Percentiles rank a stretch among this genome's conserved stretches.
phyloP scores from a whole-genome alignment of 805 yeast genomes.

The Wickerhamiella dianesei region DNA sequence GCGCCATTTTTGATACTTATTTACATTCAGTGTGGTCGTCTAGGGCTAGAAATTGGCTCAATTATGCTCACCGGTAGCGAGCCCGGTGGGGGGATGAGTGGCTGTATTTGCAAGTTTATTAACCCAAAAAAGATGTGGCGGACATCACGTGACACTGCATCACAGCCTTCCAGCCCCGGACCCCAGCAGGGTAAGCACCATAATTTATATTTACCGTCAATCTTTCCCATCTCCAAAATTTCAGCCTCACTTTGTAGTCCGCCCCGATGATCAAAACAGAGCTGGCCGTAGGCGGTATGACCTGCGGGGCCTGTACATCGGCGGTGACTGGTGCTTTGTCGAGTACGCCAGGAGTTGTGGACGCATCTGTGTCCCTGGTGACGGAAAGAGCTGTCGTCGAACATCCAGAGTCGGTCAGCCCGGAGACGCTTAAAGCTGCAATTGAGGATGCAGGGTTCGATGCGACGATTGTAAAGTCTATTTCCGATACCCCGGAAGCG shows the following conservation, averaged over 20 bases:
- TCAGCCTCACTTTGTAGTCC: background rate
- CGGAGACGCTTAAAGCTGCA: conserved; percentile 33
- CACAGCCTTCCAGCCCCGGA: background rate
- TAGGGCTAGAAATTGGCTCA: too few species aligned
- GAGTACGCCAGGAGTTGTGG: conserved; percentile 36
- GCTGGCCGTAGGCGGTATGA: conserved; percentile 57
- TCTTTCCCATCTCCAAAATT: background rate
- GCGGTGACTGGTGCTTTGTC: conserved; percentile 47
- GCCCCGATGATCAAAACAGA: conserved; percentile 7
- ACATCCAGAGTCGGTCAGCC: conserved; percentile 30
- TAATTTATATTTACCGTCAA: background rate
- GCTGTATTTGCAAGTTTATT: too few species aligned
- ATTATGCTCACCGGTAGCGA: too few species aligned
- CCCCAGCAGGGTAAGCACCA: background rate
- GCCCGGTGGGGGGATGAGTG: too few species aligned
- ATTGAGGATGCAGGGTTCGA: conserved; percentile 74
- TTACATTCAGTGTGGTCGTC: too few species aligned
- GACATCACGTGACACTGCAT: background rate
- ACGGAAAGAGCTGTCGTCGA: conserved; percentile 58
- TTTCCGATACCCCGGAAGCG: background rate
- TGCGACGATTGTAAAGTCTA: conserved; percentile 21
- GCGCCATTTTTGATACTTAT: too few species aligned
- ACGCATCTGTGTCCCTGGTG: conserved; percentile 53
- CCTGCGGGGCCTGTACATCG: conserved; percentile 75
- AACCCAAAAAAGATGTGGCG: too few species aligned